Base-by-base conservation (phyloP, 208 protist genomes). In the Endotrypanum monterogeii region DNA sequence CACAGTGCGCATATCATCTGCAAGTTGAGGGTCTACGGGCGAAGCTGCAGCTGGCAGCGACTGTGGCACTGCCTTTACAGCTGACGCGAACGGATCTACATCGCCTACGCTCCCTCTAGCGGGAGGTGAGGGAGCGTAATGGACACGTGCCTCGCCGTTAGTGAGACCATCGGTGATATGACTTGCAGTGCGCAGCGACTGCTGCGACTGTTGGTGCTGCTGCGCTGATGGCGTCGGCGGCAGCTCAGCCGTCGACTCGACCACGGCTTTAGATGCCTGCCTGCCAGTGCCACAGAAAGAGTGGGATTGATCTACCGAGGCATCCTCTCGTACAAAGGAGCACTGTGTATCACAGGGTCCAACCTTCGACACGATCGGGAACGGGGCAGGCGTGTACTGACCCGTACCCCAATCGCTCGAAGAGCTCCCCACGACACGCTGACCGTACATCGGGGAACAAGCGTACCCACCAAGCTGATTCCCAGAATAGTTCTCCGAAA, bases 1-100 rank as follows among this genome's bases (percentile, higher is more conserved):
- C 41, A 87, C 85, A 41, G 57, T 78, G 54, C 77, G 58, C 73
- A 81, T 20, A 32, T 89, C 84, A 23, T 65, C 56, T 18, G 20
- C 44, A 60, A 54, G 9, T 16, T 50, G 16, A 37, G 16, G 56
- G 44, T 51, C 30, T 23, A 8, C 25, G 16, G 56, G n/a, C 23
- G 41, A 20, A 41, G 57, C 25, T 14, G 3, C 23, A 23, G 70
- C 18, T n/a, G 57, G 55, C 25, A 18, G 30, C 11, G 52, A 5
- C 5, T 6, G 52, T 30, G 63, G 3, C 16, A 25, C 44, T 41
- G 52, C 41, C 28, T 60, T 48, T 60, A 23, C 14, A 4, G 28
- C 6, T 35, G 63, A 3, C 7, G 63, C 7, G 9, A 41, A 11
- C 20, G 41, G 1, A 30, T 30, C 56, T n/a, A 56, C 46, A 58